Evolutionary conservation across 1,284 basidiomycete genomes (phyloP).

Genomic region (Ganoderma sinense): DNA sequence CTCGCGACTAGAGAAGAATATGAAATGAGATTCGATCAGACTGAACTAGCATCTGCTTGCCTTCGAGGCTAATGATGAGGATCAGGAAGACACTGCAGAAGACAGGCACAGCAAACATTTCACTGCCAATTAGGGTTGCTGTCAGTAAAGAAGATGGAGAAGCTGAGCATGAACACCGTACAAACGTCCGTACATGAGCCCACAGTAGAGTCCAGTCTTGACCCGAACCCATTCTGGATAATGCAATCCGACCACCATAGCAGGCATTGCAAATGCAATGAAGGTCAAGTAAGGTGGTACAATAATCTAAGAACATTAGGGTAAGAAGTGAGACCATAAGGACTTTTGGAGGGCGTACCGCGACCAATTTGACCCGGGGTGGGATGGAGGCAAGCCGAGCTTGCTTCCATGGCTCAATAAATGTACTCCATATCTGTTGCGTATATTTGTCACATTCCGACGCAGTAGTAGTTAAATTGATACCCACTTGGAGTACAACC

Average conservation of each 20-base stretch:
- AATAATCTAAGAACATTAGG: slow-evolving; percentile 41
- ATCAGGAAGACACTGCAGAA: slow-evolving; percentile 52
- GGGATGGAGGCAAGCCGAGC: slow-evolving; percentile 26
- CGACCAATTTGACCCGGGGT: slow-evolving; percentile 22
- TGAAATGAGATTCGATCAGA: not conserved
- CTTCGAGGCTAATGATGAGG: slow-evolving; percentile 53
- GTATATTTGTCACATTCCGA: no score
- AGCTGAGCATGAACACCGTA: slow-evolving; percentile 30
- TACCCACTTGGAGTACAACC: slow-evolving; percentile 56
- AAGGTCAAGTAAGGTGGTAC: slow-evolving; percentile 48
- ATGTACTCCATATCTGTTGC: slow-evolving; percentile 49
- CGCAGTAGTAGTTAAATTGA: not conserved
- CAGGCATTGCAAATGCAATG: slow-evolving; percentile 27
- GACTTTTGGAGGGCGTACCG: slow-evolving; percentile 19
- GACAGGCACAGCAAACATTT: slow-evolving; percentile 49
- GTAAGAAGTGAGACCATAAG: not conserved
- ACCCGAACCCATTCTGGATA: slow-evolving; percentile 42
- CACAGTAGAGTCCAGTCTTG: slow-evolving; percentile 59
- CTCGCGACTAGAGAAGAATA: slow-evolving; percentile 41
- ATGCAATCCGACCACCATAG: slow-evolving; percentile 16
- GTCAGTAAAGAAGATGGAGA: not conserved
- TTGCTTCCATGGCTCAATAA: slow-evolving; percentile 36
- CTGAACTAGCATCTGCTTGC: slow-evolving; percentile 37
- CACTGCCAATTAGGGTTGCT: slow-evolving; percentile 31
- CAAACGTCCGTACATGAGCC: slow-evolving; percentile 45